Percentiles rank a stretch among this genome's conserved stretches.
phyloP scores from a whole-genome alignment of 306 rosid species.

The Rubus idaeus region DNA sequence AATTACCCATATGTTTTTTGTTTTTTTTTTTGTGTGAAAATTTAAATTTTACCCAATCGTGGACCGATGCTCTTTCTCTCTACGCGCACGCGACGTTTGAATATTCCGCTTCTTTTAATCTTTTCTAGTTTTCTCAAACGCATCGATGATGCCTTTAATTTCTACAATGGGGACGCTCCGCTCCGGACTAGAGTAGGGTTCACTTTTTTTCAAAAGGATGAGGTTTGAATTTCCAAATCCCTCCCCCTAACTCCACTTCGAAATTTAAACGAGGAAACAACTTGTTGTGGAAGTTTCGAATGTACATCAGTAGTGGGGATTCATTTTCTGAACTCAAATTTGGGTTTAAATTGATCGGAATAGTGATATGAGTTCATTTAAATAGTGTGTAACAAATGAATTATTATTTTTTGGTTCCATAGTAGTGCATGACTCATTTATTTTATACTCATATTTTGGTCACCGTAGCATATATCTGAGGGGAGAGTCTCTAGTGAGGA shows the following conservation, averaged over 20 bases:
- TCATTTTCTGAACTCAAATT: too few relatives aligned
- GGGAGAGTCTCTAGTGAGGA: too few relatives aligned
- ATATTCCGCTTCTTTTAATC: neutral
- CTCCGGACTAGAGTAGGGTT: neutral
- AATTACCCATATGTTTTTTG: neutral
- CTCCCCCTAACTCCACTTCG: neutral
- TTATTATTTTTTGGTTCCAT: too few relatives aligned
- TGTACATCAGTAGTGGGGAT: too few relatives aligned
- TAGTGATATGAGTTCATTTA: too few relatives aligned
- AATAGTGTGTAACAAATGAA: too few relatives aligned
- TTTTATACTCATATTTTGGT: too few relatives aligned
- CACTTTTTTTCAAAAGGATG: neutral
- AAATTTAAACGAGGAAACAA: neutral
- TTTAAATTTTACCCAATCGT: constrained; percentile 36
- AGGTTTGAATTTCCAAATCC: constrained; percentile 4
- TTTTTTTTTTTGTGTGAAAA: constrained; percentile 10
- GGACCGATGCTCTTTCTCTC: constrained; percentile 34
- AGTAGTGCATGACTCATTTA: too few relatives aligned
- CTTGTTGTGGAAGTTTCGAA: neutral
- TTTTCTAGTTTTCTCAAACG: neutral
- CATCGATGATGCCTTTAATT: constrained; percentile 13
- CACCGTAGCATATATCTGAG: too few relatives aligned
- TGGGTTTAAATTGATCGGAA: too few relatives aligned
- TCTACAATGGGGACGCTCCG: neutral
- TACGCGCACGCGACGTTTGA: constrained; percentile 61